phyloP scores from a whole-genome alignment of 2,329 filamentous ascomycete genomes.

The Penicillium sp. region DNA sequence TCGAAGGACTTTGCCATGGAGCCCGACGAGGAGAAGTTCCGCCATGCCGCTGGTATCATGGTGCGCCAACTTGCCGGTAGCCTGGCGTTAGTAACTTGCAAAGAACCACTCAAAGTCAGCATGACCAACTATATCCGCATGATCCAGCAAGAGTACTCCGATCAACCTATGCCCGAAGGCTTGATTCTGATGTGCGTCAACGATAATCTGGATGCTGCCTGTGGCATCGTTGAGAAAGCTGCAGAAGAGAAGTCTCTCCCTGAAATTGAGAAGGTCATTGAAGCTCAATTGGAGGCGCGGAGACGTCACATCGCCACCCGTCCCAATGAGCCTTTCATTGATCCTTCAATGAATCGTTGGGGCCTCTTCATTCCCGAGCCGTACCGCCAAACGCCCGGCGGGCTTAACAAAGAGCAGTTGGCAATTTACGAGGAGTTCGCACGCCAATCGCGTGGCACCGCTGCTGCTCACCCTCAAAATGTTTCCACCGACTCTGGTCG shows the following conservation, averaged over 20 bases:
- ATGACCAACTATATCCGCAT: conserved; percentile 98
- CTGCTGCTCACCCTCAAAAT: conserved; percentile 58
- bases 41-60: conserved; percentile 87
- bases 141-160: conserved; percentile 66
- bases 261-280: conserved; percentile 93
- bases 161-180: conserved; percentile 83
- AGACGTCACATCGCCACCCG: conserved; percentile 74
- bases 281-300: conserved; percentile 76
- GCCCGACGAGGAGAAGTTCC: conserved; percentile 82
- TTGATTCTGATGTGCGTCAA: conserved; percentile 99
- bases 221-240: conserved; percentile 90
- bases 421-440: conserved; percentile 97
- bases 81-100: conserved; percentile 94
- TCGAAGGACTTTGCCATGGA: conserved; percentile 97
- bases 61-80: conserved; percentile 94
- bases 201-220: conserved; percentile 92
- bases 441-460: conserved; percentile 73
- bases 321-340: conserved; percentile 82
- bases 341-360: conserved; percentile 83
- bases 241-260: conserved; percentile 90
- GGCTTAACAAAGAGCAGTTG: conserved; percentile 88
- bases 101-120: conserved; percentile 93
- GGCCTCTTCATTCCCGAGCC: conserved; percentile 92
- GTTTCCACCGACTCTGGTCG: conserved; percentile 62
- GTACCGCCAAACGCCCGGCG: conserved; percentile 81